Percentiles rank a stretch among this genome's conserved stretches.
These are phyloP conservation scores for Juglanconis oblonga DNA, from an alignment of 2,329 filamentous ascomycete genomes.

Conservation along the genomic window DNA sequence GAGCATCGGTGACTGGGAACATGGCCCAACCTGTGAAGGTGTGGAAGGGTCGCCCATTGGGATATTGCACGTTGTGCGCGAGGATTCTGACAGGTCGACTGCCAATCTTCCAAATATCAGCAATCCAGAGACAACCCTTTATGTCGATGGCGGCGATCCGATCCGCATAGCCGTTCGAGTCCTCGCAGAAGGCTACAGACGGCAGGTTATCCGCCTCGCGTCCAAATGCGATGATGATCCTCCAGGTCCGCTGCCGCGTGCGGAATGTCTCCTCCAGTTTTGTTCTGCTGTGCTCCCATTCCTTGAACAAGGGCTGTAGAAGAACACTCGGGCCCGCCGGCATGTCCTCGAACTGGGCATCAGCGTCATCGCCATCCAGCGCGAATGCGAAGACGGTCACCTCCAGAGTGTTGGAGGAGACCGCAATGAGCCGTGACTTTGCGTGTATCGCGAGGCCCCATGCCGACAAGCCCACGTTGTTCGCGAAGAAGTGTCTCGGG, in stretches of 20 bases:
- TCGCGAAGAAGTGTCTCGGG: constrained; percentile 61
- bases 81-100: constrained; percentile 25
- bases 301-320: background rate
- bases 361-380: constrained; percentile 22
- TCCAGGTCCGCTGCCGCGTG: constrained; percentile 45
- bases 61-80: constrained; percentile 14
- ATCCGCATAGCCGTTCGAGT: constrained; percentile 44
- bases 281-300: background rate
- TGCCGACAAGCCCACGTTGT: constrained; percentile 74
- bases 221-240: constrained; percentile 44
- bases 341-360: background rate
- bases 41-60: background rate
- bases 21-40: constrained; percentile 9
- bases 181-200: constrained; percentile 49
- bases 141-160: constrained; percentile 52
- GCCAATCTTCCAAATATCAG: constrained; percentile 49
- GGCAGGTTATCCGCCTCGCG: constrained; percentile 45
- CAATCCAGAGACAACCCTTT: constrained; percentile 44
- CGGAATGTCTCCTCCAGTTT: constrained; percentile 34
- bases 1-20: constrained; percentile 10
- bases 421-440: constrained; percentile 78
- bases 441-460: constrained; percentile 88
- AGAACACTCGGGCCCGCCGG: background rate
- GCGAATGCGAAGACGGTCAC: constrained; percentile 53
- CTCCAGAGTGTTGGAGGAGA: constrained; percentile 70